A percentile compares a stretch with the other conserved stretches of the same genome.
These are phyloP conservation scores for Tuber aestivum DNA, from an alignment of 495 filamentous ascomycete species.

Conservation along the genomic window DNA sequence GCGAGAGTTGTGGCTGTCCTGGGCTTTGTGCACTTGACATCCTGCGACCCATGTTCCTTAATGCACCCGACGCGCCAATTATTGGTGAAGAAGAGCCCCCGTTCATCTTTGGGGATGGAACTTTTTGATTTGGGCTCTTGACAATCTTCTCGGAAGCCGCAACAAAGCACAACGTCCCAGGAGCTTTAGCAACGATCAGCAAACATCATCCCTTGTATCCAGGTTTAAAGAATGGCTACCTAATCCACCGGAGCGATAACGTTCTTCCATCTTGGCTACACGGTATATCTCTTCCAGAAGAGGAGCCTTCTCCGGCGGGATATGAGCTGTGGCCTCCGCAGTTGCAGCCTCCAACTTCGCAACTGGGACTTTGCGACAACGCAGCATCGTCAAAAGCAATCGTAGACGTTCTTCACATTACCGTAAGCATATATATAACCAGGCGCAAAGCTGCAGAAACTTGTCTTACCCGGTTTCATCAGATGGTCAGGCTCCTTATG, in stretches of 20 bases:
- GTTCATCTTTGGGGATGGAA: constrained; percentile 35
- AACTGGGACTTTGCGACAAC: constrained; percentile 41
- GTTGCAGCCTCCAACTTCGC: constrained; percentile 42
- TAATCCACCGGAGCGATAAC: constrained; percentile 51
- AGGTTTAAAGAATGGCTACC: constrained; percentile 41
- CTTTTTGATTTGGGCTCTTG: constrained; percentile 40
- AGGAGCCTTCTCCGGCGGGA: constrained; percentile 37
- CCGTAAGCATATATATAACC: background rate
- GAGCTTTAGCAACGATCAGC: constrained; percentile 34
- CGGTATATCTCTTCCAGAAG: constrained; percentile 53
- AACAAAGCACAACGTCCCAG: constrained; percentile 36
- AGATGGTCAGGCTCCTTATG: constrained; percentile 86
- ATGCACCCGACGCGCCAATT: constrained; percentile 26
- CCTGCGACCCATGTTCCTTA: constrained; percentile 25
- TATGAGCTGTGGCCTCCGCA: constrained; percentile 41
- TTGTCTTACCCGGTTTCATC: constrained; percentile 61
- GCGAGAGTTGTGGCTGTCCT: constrained; percentile 32
- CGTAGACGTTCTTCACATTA: constrained; percentile 42
- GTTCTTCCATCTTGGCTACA: constrained; percentile 53
- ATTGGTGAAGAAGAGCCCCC: constrained; percentile 32
- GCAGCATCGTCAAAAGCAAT: constrained; percentile 40
- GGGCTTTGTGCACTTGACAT: constrained; percentile 33
- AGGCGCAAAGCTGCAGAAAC: background rate
- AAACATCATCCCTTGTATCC: background rate
- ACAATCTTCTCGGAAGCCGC: constrained; percentile 42